Conservation (phyloP, 768 basidiomycete species). For the Symmetrospora coprosmae region DNA sequence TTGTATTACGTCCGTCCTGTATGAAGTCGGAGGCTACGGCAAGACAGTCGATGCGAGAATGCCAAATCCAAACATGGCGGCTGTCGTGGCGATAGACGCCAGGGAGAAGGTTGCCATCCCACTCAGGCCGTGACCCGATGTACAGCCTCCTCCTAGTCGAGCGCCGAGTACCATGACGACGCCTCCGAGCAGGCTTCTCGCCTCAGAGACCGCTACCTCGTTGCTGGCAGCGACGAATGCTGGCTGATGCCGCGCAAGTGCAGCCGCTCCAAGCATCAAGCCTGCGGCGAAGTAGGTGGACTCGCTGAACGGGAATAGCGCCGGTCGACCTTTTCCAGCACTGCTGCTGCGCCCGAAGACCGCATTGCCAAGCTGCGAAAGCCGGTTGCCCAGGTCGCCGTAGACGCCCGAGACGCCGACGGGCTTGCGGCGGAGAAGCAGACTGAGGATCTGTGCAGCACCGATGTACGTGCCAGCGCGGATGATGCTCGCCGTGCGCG, state of each 20-base stretch:
- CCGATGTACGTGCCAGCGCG: background rate
- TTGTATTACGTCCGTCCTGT: too few species aligned
- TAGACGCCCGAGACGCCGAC: background rate
- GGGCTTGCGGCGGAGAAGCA: background rate
- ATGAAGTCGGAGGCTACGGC: too few species aligned
- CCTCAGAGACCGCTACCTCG: background rate
- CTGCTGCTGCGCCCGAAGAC: background rate
- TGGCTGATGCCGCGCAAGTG: background rate
- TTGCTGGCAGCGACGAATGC: background rate
- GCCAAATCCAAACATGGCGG: conserved; percentile 3
- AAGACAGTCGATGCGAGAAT: too few species aligned
- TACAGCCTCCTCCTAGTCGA: background rate
- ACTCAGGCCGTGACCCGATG: conserved; percentile 1
- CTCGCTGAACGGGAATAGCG: too few species aligned
- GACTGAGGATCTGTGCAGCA: background rate
- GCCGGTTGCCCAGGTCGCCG: background rate
- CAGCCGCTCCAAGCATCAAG: conserved; percentile 6
- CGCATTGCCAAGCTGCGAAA: background rate
- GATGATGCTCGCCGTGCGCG: background rate
- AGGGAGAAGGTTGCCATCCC: background rate
- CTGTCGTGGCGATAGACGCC: background rate
- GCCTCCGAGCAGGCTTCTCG: background rate
- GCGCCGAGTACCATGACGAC: background rate
- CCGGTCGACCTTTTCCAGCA: background rate
- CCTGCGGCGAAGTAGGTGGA: background rate